Evolutionary conservation across 345 rosid genomes (phyloP).

Genomic region (Anastatica hierochuntica): DNA sequence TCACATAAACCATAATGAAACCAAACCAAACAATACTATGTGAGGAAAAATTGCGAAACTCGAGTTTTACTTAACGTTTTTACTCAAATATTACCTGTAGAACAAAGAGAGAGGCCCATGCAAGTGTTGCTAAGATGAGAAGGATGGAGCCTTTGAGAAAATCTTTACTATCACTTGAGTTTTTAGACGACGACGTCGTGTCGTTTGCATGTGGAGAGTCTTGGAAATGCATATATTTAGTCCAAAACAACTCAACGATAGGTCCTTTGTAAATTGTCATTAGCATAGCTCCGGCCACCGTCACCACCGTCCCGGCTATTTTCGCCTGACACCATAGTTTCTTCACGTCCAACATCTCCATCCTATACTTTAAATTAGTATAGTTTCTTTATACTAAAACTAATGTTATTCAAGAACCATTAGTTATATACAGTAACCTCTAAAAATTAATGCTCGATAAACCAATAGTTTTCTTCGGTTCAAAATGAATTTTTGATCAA

Average conservation of each 20-base stretch:
- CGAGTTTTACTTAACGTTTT: too few relatives aligned
- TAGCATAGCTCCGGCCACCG: constrained; percentile 80
- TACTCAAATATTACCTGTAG: constrained; percentile 67
- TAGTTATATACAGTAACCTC: not conserved
- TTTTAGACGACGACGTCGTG: constrained; percentile 5
- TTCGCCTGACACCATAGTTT: constrained; percentile 61
- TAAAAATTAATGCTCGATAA: too few relatives aligned
- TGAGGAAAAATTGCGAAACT: too few relatives aligned
- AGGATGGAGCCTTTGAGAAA: constrained; percentile 51
- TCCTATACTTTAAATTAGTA: constrained; percentile 25
- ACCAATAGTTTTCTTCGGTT: too few relatives aligned
- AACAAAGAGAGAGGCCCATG: constrained; percentile 50
- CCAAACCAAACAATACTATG: not conserved
- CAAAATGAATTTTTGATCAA: too few relatives aligned
- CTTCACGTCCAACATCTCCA: constrained; percentile 58
- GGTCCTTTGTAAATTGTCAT: constrained; percentile 65
- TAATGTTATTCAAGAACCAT: not conserved
- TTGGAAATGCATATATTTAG: constrained; percentile 24
- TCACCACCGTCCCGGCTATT: constrained; percentile 60
- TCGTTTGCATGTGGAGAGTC: constrained; percentile 1
- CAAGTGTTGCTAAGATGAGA: constrained; percentile 35
- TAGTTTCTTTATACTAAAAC: too few relatives aligned
- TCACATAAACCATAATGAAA: constrained; percentile 1
- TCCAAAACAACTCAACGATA: constrained; percentile 56
- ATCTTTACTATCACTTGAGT: constrained; percentile 30